Conservation (phyloP, 148 eudicot species). For the Arctostaphylos glauca region DNA sequence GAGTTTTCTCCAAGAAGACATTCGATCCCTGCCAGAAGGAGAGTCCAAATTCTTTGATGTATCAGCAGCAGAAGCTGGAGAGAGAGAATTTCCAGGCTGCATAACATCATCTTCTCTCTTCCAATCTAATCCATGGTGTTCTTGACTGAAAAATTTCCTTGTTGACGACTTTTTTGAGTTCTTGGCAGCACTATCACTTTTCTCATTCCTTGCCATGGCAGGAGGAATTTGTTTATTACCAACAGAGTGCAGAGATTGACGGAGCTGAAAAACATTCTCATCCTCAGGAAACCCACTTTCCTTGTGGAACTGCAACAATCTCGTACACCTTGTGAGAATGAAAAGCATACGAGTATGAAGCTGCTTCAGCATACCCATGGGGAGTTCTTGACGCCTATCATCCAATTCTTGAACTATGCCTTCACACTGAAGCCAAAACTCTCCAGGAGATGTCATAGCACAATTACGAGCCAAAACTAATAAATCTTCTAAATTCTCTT, state of each 20-base stretch:
- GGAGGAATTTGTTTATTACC: slow-evolving; percentile 46
- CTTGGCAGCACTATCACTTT: slow-evolving; percentile 39
- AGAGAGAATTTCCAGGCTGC: slow-evolving; percentile 36
- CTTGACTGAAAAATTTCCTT: slow-evolving; percentile 84
- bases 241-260: slow-evolving; percentile 76
- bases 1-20: slow-evolving; percentile 92
- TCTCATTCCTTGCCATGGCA: slow-evolving; percentile 37
- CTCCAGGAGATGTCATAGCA: slow-evolving; percentile 91
- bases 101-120: slow-evolving; percentile 31
- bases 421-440: slow-evolving; percentile 98
- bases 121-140: slow-evolving; percentile 57
- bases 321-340: slow-evolving; percentile 93
- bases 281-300: slow-evolving; percentile 96
- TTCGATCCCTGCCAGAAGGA: slow-evolving; percentile 59
- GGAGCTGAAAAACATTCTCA: slow-evolving; percentile 65
- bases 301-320: slow-evolving; percentile 96
- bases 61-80: slow-evolving; percentile 38
- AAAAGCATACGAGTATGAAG: slow-evolving; percentile 99
- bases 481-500: slow-evolving; percentile 91
- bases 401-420: slow-evolving; percentile 96
- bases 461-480: slow-evolving; percentile 83
- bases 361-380: slow-evolving; percentile 82
- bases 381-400: slow-evolving; percentile 96
- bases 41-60: slow-evolving; percentile 47
- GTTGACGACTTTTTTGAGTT: slow-evolving; percentile 43